Base-by-base conservation (phyloP, 192 early-diverging fungal species). In the Dimargaris xerosporica region DNA sequence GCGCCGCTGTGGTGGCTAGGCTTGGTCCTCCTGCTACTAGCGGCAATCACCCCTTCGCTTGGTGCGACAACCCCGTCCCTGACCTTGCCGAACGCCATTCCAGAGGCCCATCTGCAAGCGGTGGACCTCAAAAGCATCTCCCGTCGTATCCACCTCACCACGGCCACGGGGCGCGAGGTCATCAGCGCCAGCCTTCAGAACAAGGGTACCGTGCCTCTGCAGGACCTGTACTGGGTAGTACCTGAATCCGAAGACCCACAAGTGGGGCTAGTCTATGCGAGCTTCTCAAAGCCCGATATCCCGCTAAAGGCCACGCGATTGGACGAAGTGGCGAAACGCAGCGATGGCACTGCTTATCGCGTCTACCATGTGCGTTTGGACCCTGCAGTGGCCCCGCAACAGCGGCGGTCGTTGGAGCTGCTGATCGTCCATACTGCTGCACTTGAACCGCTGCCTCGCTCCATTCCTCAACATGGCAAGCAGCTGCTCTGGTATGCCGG, bases 401-500 rank as follows among this genome's bases (percentile, higher is more conserved):
- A 44, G 16, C n/a, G 10, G 23, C n/a, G 16, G 19, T 16, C 5
- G 41, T 39, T 60, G 39, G 23, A 17, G 0, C 5, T 60, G 17
- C 43, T 60, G 58, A 39, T 44, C n/a, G 58, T 43, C 39, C 58
- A 44, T 43, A 60, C 58, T 41, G 23, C 16, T 26, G 58, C 58
- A 23, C 16, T 28, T 11, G 17, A 41, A 30, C 58, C 58, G 39
- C 42, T 60, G 13, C 58, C 58, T 17, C 58, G 39, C 58, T 13
- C 41, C 43, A 71, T 86, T 9, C 67, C 65, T 25, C 92, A 91
- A 72, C 65, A 71, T 7, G 83, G 79, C 41, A 78, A 80, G 63
- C 92, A 93, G 68, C 61, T 67, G 50, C 73, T 90, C 48, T 54
- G 74, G 52, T 91, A 79, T 70, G 46, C 60, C 9, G 84, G 82